phyloP scores from a whole-genome alignment of 805 yeast genomes.

The Starmera dryadoides region DNA sequence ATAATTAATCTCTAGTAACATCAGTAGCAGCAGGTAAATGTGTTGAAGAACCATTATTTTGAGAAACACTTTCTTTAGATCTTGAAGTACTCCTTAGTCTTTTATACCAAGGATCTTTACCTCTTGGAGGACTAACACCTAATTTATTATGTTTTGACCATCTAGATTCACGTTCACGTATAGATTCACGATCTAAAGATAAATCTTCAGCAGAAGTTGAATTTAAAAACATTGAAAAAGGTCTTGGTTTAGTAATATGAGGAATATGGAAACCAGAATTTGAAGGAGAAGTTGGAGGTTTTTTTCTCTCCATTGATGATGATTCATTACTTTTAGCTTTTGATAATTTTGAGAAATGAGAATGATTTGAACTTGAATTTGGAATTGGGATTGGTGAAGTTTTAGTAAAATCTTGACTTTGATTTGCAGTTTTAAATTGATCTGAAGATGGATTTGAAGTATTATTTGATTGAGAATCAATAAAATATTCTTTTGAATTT shows the following conservation, averaged over 20 bases:
- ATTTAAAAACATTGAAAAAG: background rate
- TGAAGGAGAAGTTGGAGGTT: background rate
- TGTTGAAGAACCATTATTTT: too few relatives aligned
- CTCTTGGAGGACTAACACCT: conserved; percentile 17
- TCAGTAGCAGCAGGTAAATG: too few relatives aligned
- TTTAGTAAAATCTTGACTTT: background rate
- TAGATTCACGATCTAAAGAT: background rate
- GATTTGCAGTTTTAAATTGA: background rate
- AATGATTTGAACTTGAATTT: background rate
- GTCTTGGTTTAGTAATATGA: background rate
- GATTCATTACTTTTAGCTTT: conserved; percentile 1
- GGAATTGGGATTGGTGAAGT: background rate
- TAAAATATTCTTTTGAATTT: too few relatives aligned
- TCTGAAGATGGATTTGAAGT: too few relatives aligned
- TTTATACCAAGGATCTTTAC: conserved; percentile 38
- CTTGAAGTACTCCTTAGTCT: conserved; percentile 33
- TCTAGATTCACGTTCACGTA: conserved; percentile 24
- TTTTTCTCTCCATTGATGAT: background rate
- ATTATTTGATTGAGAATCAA: too few relatives aligned
- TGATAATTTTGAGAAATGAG: conserved; percentile 8
- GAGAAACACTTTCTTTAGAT: too few relatives aligned
- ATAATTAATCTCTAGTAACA: background rate
- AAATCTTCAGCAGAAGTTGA: background rate
- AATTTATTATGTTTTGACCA: conserved; percentile 14
- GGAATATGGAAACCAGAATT: background rate